Conservation (phyloP, 306 rosid species). For the Senna siamea region DNA sequence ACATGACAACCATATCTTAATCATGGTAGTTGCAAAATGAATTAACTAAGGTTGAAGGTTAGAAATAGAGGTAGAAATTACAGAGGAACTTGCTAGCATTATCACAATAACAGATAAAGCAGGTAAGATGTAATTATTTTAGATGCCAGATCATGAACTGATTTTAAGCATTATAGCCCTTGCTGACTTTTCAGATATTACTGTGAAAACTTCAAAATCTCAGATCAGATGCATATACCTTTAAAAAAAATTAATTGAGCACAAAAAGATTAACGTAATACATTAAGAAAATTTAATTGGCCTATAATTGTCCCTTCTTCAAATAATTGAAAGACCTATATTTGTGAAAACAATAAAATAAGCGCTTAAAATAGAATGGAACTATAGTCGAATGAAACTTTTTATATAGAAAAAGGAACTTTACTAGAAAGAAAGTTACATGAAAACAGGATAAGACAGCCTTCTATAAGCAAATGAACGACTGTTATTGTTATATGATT, state of each 20-base stretch:
- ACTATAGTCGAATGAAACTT: background rate
- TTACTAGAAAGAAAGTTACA: background rate
- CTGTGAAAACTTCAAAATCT: slow-evolving; percentile 7
- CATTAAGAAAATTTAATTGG: background rate
- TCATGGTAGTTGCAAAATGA: background rate
- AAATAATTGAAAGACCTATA: background rate
- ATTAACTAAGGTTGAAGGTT: background rate
- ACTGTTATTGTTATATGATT: background rate
- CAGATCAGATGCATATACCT: background rate
- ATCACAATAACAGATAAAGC: background rate
- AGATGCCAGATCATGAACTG: background rate
- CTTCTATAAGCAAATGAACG: background rate
- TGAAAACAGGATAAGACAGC: background rate
- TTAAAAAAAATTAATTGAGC: background rate
- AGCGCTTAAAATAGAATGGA: background rate
- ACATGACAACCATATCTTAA: slow-evolving; percentile 15
- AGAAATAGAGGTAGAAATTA: background rate
- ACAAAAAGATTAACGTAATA: background rate
- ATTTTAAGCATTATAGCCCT: background rate
- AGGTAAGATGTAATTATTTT: background rate
- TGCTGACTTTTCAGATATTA: background rate
- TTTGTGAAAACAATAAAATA: background rate
- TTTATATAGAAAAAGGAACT: background rate
- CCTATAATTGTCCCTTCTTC: background rate
- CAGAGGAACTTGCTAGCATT: background rate